Evolutionary conservation across 2,329 filamentous ascomycete species (phyloP).

Genomic region (Raffaelea ambrosiae): DNA sequence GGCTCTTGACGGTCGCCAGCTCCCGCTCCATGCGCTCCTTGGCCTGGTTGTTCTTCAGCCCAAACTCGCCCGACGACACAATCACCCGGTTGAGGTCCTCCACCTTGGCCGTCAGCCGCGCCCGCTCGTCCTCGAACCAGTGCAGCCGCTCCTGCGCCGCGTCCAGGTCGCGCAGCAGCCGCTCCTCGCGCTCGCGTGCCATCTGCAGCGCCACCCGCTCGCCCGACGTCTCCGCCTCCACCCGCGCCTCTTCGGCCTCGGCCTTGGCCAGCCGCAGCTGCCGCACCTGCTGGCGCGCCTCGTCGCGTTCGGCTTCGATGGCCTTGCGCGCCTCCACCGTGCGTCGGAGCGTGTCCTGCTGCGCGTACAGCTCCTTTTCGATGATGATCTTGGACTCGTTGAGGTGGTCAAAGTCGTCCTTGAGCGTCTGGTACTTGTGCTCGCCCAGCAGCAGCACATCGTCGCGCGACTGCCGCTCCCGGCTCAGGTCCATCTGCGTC

Average conservation of each 20-base stretch:
- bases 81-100: slow-evolving; percentile 83
- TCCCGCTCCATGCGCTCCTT: slow-evolving; percentile 91
- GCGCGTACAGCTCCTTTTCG: slow-evolving; percentile 93
- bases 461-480: slow-evolving; percentile 86
- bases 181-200: slow-evolving; percentile 71
- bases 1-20: slow-evolving; percentile 81
- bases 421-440: slow-evolving; percentile 74
- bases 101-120: slow-evolving; percentile 67
- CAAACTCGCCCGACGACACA: slow-evolving; percentile 80
- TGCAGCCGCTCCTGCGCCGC: slow-evolving; percentile 66
- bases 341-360: slow-evolving; percentile 83
- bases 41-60: slow-evolving; percentile 81
- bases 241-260: slow-evolving; percentile 74
- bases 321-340: slow-evolving; percentile 72
- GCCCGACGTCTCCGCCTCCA: slow-evolving; percentile 71
- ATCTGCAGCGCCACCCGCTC: slow-evolving; percentile 71
- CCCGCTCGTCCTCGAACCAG: slow-evolving; percentile 72
- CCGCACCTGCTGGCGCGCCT: slow-evolving; percentile 78
- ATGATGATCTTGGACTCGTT: slow-evolving; percentile 96
- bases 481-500: slow-evolving; percentile 78
- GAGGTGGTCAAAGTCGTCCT: slow-evolving; percentile 75
- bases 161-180: slow-evolving; percentile 71
- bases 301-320: slow-evolving; percentile 81
- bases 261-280: slow-evolving; percentile 75
- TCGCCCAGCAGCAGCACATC: slow-evolving; percentile 87